These are phyloP conservation scores for Blastomyces parvus DNA, from an alignment of 2,329 filamentous ascomycete species.

Conservation along the genomic window DNA sequence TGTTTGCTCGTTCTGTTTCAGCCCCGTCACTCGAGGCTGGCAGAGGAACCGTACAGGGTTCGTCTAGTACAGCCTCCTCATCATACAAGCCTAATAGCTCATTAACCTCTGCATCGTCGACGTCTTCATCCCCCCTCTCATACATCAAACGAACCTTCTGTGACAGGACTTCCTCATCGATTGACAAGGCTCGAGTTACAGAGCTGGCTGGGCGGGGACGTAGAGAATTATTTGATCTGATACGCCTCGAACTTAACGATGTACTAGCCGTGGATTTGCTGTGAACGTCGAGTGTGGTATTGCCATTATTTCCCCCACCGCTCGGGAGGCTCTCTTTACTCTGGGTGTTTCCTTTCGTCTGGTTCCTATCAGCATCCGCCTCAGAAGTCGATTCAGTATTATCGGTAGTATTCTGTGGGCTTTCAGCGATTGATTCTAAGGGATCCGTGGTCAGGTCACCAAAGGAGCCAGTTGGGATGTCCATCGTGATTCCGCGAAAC, in stretches of 20 bases:
- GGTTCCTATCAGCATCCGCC: background rate
- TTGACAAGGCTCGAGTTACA: slow-evolving; percentile 46
- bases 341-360: background rate
- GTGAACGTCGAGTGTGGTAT: background rate
- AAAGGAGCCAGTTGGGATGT: slow-evolving; percentile 47
- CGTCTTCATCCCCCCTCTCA: slow-evolving; percentile 49
- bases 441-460: slow-evolving; percentile 44
- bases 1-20: slow-evolving; percentile 22
- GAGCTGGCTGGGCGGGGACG: slow-evolving; percentile 30
- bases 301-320: background rate
- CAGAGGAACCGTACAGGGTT: slow-evolving; percentile 24
- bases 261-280: slow-evolving; percentile 15
- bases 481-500: slow-evolving; percentile 44
- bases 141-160: slow-evolving; percentile 57
- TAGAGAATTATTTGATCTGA: slow-evolving; percentile 29
- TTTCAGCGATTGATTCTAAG: slow-evolving; percentile 24
- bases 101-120: slow-evolving; percentile 34
- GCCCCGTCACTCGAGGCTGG: slow-evolving; percentile 21
- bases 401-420: background rate
- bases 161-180: slow-evolving; percentile 55
- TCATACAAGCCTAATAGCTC: slow-evolving; percentile 28
- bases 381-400: background rate
- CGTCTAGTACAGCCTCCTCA: slow-evolving; percentile 35
- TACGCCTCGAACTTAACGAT: slow-evolving; percentile 21
- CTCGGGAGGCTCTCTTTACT: background rate